Base-by-base conservation (phyloP, 345 rosid genomes). In the Ceriops decandra region DNA sequence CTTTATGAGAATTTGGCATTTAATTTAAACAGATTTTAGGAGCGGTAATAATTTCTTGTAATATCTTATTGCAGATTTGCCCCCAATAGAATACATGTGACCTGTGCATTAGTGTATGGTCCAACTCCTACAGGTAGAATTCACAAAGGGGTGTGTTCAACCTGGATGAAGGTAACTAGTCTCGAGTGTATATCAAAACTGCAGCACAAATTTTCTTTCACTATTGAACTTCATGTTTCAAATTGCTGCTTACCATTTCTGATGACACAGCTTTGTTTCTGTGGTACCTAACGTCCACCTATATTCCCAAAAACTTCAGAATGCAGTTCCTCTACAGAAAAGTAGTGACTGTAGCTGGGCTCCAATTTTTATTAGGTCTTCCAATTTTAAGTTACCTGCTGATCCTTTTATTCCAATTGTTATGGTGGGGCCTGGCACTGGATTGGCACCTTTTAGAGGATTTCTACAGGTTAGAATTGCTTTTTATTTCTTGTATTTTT, bases 401-500 rank as follows among this genome's bases (percentile, higher is more conserved):
- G 60, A 76, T 62, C 75, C 79, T 61, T 76, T 75, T 47, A 71
- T 54, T 61, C 79, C 79, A 24, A 62, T 76, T 31, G 71, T 76
- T 62, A 71, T 76, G 79, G 72, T 76, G 68, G 79, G 79, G 31
- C 79, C 75, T 61, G 79, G 79, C 42, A 76, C 79, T 27, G 79
- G 79, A 47, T 68, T 76, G 64, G 79, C 79, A 53, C 75, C 79
- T 32, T 76, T 76, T 57, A 70, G 79, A 56, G 75, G 79, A 47
- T 76, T 76, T 67, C 46, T 76, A 46, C 75, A 76, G 79, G 72
- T 76, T 27, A 66, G 21, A 26, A 52, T 52, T 28, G 26, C 58
- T 65, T 15, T 35, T 2, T 66, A 35, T 27, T 66, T 30, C 21
- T 4, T 60, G 52, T n/a, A 8, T 53, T 65, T 6, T 70, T 2